phyloP scores from a whole-genome alignment of 805 yeast species.

The Candida ortonii region DNA sequence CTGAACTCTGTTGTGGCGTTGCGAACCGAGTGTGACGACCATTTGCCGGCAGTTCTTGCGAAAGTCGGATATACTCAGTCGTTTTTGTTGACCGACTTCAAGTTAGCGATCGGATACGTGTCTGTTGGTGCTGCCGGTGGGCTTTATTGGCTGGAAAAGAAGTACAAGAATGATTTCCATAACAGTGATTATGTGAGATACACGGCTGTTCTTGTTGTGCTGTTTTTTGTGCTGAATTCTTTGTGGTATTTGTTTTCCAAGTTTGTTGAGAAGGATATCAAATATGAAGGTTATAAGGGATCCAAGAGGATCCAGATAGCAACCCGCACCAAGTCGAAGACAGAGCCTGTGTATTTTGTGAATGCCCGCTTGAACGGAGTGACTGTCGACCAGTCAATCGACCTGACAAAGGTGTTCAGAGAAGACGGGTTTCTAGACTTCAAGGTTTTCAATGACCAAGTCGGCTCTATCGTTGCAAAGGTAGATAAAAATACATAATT shows the following conservation, averaged over 20 bases:
- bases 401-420: constrained; percentile 44
- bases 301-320: constrained; percentile 37
- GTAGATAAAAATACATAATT: constrained; percentile 23
- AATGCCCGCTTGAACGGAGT: constrained; percentile 30
- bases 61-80: constrained; percentile 47
- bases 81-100: constrained; percentile 43
- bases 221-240: constrained; percentile 38
- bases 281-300: constrained; percentile 43
- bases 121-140: constrained; percentile 46
- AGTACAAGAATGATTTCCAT: constrained; percentile 39
- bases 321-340: constrained; percentile 36
- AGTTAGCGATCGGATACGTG: constrained; percentile 46
- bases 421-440: constrained; percentile 43
- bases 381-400: constrained; percentile 25
- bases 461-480: constrained; percentile 21
- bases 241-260: constrained; percentile 35
- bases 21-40: constrained; percentile 49
- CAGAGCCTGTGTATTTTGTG: constrained; percentile 44
- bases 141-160: constrained; percentile 48
- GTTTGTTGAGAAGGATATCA: constrained; percentile 40
- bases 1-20: constrained; percentile 45
- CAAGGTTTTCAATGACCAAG: constrained; percentile 30
- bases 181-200: constrained; percentile 35
- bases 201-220: constrained; percentile 36
- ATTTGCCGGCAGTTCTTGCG: constrained; percentile 39